These are phyloP conservation scores for Albatrellus sp. DNA, from an alignment of 1,284 basidiomycete genomes.

Conservation along the genomic window DNA sequence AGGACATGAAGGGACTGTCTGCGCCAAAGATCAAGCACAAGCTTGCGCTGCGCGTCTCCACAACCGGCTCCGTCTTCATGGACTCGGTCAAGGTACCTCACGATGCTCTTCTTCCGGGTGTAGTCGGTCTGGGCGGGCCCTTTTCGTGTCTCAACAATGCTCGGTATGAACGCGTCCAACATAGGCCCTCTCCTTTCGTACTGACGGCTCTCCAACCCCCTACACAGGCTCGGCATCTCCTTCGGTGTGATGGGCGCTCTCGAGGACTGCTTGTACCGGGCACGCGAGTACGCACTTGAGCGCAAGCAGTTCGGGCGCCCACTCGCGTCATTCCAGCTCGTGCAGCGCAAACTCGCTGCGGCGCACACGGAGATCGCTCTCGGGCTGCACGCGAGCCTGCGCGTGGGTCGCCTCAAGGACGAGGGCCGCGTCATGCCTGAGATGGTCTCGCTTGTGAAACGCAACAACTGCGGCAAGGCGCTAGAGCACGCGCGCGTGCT, in stretches of 20 bases:
- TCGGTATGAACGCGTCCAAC: slow-evolving; percentile 26
- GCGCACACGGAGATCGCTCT: slow-evolving; percentile 79
- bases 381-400: slow-evolving; percentile 70
- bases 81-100: slow-evolving; percentile 67
- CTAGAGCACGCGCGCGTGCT: slow-evolving; percentile 68
- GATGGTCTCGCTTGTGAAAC: slow-evolving; percentile 91
- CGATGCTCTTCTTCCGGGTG: slow-evolving; percentile 66
- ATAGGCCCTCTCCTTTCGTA: not conserved
- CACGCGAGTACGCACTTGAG: slow-evolving; percentile 82
- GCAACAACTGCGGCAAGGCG: slow-evolving; percentile 94
- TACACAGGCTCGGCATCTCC: slow-evolving; percentile 67
- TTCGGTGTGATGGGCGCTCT: slow-evolving; percentile 94
- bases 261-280: slow-evolving; percentile 78
- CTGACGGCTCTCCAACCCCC: not conserved
- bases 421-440: slow-evolving; percentile 69
- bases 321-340: slow-evolving; percentile 87
- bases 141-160: slow-evolving; percentile 91
- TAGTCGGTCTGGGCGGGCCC: slow-evolving; percentile 67
- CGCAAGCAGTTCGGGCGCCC: slow-evolving; percentile 84
- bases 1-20: slow-evolving; percentile 78
- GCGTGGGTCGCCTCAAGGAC: slow-evolving; percentile 85
- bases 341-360: slow-evolving; percentile 95
- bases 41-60: slow-evolving; percentile 77
- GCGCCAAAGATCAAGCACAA: slow-evolving; percentile 92
- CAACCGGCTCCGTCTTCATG: slow-evolving; percentile 92